Conservation (phyloP, 78 protist genomes). For the Mastigamoeba balamuthi region DNA sequence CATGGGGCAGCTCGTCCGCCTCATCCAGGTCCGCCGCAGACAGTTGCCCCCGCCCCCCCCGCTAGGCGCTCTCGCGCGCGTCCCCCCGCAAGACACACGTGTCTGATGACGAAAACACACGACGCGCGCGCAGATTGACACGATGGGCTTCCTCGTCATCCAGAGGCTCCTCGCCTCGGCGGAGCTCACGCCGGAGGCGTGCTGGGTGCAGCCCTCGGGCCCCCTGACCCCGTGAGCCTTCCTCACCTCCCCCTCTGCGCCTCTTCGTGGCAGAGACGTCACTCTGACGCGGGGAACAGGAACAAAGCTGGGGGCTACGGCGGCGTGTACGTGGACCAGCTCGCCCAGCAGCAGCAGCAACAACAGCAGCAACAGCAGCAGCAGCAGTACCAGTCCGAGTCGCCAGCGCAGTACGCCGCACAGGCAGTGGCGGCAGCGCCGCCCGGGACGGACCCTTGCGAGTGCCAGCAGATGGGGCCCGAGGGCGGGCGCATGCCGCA, state of each 20-base stretch:
- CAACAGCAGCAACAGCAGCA: neutral
- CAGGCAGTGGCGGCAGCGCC: conserved; percentile 5
- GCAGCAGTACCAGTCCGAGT: conserved; percentile 2
- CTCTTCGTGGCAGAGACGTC: neutral
- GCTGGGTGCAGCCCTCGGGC: neutral
- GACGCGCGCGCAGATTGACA: neutral
- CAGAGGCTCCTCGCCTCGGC: neutral
- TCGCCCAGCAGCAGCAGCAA: neutral
- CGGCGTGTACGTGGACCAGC: neutral
- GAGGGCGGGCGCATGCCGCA: neutral
- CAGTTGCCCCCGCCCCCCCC: conserved; percentile 13
- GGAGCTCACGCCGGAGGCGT: neutral
- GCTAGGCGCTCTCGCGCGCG: conserved; percentile 17
- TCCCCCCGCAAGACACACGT: neutral
- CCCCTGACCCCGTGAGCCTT: neutral
- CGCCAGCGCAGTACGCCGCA: neutral
- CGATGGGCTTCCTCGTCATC: neutral
- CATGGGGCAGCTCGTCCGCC: conserved; percentile 17
- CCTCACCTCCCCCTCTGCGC: neutral
- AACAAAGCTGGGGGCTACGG: neutral
- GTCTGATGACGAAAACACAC: neutral
- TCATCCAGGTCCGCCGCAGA: conserved; percentile 28
- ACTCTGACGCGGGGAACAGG: neutral
- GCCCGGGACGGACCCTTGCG: neutral
- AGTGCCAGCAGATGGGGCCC: neutral